These are phyloP conservation scores for Penicillium waksmanii DNA, from an alignment of 495 filamentous ascomycete species.

Conservation along the genomic window DNA sequence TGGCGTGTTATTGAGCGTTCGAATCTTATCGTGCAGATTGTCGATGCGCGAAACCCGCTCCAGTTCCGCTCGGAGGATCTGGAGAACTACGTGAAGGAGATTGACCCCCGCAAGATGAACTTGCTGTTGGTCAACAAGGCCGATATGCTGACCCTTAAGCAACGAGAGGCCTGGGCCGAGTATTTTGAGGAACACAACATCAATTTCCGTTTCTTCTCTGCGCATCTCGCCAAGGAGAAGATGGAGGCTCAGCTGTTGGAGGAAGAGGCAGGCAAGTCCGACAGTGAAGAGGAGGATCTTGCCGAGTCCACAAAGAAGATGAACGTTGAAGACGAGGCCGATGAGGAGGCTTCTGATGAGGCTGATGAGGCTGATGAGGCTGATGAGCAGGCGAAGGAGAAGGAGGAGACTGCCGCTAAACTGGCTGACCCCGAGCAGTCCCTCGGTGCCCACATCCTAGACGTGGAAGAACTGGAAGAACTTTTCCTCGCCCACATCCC, in stretches of 20 bases:
- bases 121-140: constrained; percentile 97
- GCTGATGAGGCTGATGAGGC: constrained; percentile 23
- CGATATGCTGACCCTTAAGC: constrained; percentile 94
- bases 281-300: constrained; percentile 53
- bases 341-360: constrained; percentile 33
- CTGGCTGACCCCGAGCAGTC: constrained; percentile 32
- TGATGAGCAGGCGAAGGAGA: constrained; percentile 14
- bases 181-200: constrained; percentile 84
- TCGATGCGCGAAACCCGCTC: constrained; percentile 93
- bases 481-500: constrained; percentile 81
- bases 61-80: constrained; percentile 94
- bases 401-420: constrained; percentile 27
- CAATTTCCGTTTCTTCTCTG: constrained; percentile 94
- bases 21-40: constrained; percentile 96
- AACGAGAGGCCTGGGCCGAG: constrained; percentile 83
- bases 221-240: constrained; percentile 83
- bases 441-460: constrained; percentile 77
- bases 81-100: constrained; percentile 91
- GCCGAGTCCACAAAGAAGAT: constrained; percentile 42
- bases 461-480: constrained; percentile 87
- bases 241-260: constrained; percentile 68
- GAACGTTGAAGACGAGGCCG: constrained; percentile 45
- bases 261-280: constrained; percentile 46
- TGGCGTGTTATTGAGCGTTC: constrained; percentile 99
- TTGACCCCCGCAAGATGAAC: constrained; percentile 86